Evolutionary conservation across 2,329 filamentous ascomycete species (phyloP).

Genomic region (Diaporthe destruens): DNA sequence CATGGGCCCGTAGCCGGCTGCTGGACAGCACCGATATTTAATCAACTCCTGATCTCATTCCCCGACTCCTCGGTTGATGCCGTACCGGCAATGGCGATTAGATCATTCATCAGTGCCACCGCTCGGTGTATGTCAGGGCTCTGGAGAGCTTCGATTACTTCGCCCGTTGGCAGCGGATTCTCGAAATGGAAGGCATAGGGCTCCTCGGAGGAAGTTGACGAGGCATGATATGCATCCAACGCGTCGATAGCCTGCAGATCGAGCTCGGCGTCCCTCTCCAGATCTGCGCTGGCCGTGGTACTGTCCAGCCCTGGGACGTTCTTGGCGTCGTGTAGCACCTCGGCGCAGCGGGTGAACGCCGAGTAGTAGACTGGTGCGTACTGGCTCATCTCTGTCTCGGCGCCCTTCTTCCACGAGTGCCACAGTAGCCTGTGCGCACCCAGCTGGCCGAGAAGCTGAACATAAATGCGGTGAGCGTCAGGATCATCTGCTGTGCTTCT

Average conservation of each 20-base stretch:
- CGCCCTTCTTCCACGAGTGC: slow-evolving; percentile 31
- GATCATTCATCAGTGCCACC: neutral
- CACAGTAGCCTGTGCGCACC: slow-evolving; percentile 42
- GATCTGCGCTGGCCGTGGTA: slow-evolving; percentile 20
- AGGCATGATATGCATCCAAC: slow-evolving; percentile 31
- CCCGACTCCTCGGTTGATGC: neutral
- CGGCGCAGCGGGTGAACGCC: slow-evolving; percentile 36
- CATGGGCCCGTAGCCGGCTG: neutral
- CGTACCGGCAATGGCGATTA: neutral
- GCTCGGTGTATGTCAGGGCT: slow-evolving; percentile 10
- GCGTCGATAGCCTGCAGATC: slow-evolving; percentile 34
- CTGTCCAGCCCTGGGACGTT: slow-evolving; percentile 10
- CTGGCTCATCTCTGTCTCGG: neutral
- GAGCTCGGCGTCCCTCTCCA: slow-evolving; percentile 34
- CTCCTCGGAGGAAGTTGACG: neutral
- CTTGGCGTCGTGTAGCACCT: slow-evolving; percentile 28
- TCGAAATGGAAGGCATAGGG: neutral
- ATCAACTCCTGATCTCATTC: neutral
- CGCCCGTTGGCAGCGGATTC: neutral
- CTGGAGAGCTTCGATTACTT: neutral
- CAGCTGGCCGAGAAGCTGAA: slow-evolving; percentile 43
- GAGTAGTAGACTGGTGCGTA: neutral
- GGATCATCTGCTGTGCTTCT: neutral
- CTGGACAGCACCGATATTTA: neutral
- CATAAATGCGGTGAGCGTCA: slow-evolving; percentile 26